Base-by-base conservation (phyloP, 352 stramenopile genomes). In the Stephanocyclus meneghinianus region DNA sequence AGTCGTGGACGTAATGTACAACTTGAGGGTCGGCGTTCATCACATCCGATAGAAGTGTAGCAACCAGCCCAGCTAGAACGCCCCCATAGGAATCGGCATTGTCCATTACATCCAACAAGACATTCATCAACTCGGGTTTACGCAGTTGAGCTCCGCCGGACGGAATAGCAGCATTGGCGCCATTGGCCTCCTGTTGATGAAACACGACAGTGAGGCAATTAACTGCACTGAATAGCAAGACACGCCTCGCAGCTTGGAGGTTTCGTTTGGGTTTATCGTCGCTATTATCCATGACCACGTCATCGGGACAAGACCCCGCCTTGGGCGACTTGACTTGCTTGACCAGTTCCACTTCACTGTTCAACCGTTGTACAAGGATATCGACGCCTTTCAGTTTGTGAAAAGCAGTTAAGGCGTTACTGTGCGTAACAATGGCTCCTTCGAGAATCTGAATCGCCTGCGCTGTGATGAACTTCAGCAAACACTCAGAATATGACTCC, bases 1-100 rank as follows among this genome's bases (percentile, higher is more conserved):
- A 93, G 64, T 93, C 85, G 78, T 98, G 95, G 6, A 98, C 93
- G 82, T 98, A 91, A 83, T 98, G 95, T 48, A 98, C 94, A 79
- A 97, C 95, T 74, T 98, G 80, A 88, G 97, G 86, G 79, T 98
- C 96, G 48, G 96, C 96, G 87, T 98, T 99, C 87, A 98, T 97
- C n/a, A 98, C 91, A 87, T 98, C 96, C 9, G 93, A 95, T 37
- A 99, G 88, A 40, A 99, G 87, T 21, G 96, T 96, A 2, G 92
- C 87, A 10, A 95, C 87, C 66, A 98, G 92, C 26, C 95, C 94
- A 63, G 96, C 97, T 40, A 98, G 79, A n/a, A 96, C 90, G 2
- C 96, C 94, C 13, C 97, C 96, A 75, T 98, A 98, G 3, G 89
- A 79, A 71, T 96, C 89, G 47, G 97, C 87, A 84, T 97, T 94